Evolutionary conservation across 257 asterid species (phyloP).

Genomic region (Scutellaria barbata): DNA sequence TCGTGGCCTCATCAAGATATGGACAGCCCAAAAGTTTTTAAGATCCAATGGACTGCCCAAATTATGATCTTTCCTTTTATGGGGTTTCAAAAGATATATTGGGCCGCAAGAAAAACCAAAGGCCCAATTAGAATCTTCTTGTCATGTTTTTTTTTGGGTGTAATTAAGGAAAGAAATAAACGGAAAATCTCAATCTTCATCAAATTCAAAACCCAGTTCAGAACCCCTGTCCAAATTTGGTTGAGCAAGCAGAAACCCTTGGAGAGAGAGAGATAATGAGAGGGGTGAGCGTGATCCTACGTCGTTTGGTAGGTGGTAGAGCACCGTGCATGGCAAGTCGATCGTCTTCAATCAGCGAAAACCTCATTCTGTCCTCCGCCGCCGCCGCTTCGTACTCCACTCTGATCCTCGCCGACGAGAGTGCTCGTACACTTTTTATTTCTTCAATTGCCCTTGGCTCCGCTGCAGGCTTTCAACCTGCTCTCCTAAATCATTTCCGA

Average conservation of each 20-base stretch:
- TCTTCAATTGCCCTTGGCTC: constrained; percentile 38
- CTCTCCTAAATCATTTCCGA: constrained; percentile 47
- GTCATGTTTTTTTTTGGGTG: neutral
- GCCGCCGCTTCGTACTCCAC: constrained; percentile 72
- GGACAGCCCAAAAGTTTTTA: no score
- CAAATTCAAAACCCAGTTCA: constrained; percentile 1
- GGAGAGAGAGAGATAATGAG: constrained; percentile 44
- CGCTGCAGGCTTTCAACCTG: constrained; percentile 30
- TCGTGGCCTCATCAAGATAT: no score
- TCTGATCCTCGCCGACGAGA: constrained; percentile 52
- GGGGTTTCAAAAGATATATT: no score
- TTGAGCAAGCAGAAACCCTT: neutral
- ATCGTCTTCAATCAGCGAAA: constrained; percentile 50
- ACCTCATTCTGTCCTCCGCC: constrained; percentile 62
- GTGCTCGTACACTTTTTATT: constrained; percentile 43
- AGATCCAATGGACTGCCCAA: no score
- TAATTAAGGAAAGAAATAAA: no score
- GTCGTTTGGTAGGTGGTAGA: constrained; percentile 55
- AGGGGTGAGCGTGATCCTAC: constrained; percentile 49
- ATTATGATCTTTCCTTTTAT: no score
- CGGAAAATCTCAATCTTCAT: neutral
- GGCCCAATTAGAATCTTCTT: neutral
- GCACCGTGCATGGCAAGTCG: constrained; percentile 39
- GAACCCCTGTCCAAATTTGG: constrained; percentile 21
- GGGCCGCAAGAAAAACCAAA: neutral